Evolutionary conservation across 495 filamentous ascomycete genomes (phyloP).

Genomic region (Hypoxylon rickii): DNA sequence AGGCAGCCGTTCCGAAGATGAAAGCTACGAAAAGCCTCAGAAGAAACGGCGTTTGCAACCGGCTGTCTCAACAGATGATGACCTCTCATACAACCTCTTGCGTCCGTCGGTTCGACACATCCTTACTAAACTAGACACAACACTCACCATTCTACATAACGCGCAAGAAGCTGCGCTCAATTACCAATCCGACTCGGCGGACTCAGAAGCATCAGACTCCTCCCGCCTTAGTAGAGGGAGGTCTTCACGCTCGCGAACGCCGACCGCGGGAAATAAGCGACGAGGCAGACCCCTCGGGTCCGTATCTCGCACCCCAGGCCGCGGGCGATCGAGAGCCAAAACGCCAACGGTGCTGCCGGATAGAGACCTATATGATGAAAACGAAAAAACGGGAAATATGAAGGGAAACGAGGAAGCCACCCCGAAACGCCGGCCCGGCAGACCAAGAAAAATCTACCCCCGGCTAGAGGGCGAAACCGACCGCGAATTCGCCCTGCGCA

Average conservation of each 20-base stretch:
- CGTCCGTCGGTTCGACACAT: constrained; percentile 67
- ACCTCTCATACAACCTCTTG: constrained; percentile 61
- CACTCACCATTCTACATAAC: constrained; percentile 70
- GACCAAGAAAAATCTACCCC: constrained; percentile 44
- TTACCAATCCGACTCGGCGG: constrained; percentile 41
- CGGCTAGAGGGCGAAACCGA: constrained; percentile 51
- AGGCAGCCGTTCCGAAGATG: constrained; percentile 5
- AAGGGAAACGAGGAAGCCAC: not conserved
- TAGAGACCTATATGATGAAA: not conserved
- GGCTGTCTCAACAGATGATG: constrained; percentile 55
- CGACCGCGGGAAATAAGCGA: constrained; percentile 17
- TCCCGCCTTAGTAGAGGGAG: constrained; percentile 9
- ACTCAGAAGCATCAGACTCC: constrained; percentile 35
- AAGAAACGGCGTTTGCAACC: constrained; percentile 25
- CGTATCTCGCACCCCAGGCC: constrained; percentile 1
- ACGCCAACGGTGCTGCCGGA: not conserved
- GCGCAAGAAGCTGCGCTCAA: constrained; percentile 52
- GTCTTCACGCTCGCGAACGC: constrained; percentile 18
- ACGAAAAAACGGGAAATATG: not conserved
- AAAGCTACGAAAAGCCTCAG: constrained; percentile 1
- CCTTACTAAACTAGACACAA: constrained; percentile 64
- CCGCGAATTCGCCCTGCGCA: constrained; percentile 43
- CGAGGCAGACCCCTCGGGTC: constrained; percentile 9
- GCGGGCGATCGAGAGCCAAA: constrained; percentile 1
- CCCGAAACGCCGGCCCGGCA: constrained; percentile 28